Evolutionary conservation across 768 basidiomycete genomes (phyloP), one percentile per base, ranked within the genome.

Genomic region (Pisolithus sp.): DNA sequence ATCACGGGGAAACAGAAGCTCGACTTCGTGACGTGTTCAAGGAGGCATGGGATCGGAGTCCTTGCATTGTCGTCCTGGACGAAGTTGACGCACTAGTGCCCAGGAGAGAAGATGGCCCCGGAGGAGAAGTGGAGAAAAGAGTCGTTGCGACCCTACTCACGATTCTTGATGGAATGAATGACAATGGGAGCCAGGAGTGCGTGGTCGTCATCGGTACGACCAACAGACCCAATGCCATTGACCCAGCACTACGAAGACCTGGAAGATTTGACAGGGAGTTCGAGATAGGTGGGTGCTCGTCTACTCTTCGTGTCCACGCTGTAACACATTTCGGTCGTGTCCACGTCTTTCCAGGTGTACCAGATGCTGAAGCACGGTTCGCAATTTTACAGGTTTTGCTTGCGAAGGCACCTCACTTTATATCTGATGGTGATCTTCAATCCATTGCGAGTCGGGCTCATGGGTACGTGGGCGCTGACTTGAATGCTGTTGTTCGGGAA

Each of bases 161-260:
- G 2, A 80, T 96, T 52, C 81, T 99, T 72, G 96, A 99, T 65
- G 96, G 96, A 7, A 87, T 92, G 71, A 81, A 82, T 54, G 77
- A 78, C 21, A 63, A 61, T 36, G 74, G 69, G 5, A 67, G 68
- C 20, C 24, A 48, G 3, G 78, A 72, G 17, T 77, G 87, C 54
- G 90, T 99, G 12, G 88, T 98, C 4, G 91, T 99, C 34, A 89
- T 99, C 54, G 96, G 92, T 0, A 96, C 96, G 0, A 98, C 93
- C 2, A 96, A 97, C 66, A 76, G 93, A 20, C 93, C 91, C 5
- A 96, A 97, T 61, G 90, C 93, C 9, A 93, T 97, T 47, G 93
- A 97, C 65, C 93, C 94, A 41, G 93, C 93, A 0, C 72, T 97
- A 48, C 74, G 93, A 46, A 71, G 93, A 30, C 93, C 93, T 13